phyloP scores from a whole-genome alignment of 495 filamentous ascomycete species.

The Xylaria castorea region DNA sequence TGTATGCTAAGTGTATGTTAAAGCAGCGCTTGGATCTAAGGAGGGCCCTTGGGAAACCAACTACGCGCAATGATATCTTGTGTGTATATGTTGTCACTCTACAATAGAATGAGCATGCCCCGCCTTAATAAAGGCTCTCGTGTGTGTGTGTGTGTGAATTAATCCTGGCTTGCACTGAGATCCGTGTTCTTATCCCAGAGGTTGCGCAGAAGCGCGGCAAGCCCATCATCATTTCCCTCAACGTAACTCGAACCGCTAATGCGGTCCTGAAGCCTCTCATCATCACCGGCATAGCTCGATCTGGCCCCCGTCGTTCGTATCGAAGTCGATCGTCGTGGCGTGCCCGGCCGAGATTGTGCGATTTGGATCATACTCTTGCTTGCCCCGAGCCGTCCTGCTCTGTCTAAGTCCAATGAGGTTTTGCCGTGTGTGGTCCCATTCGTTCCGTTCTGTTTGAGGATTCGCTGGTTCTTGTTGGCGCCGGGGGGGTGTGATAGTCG shows the following conservation, averaged over 20 bases:
- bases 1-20: neutral
- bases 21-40: neutral
- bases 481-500: constrained; percentile 60
- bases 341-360: constrained; percentile 39
- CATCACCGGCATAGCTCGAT: constrained; percentile 50
- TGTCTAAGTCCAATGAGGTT: constrained; percentile 33
- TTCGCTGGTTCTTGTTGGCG: constrained; percentile 52
- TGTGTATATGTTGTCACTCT: constrained; percentile 8
- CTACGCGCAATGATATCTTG: neutral
- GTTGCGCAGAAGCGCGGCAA: constrained; percentile 54
- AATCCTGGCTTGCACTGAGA: constrained; percentile 38
- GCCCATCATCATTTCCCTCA: constrained; percentile 52
- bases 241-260: constrained; percentile 52
- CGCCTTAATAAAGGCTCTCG: neutral
- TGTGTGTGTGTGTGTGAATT: neutral
- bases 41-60: neutral
- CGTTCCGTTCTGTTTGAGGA: constrained; percentile 44
- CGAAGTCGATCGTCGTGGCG: constrained; percentile 39
- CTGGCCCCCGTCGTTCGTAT: constrained; percentile 40
- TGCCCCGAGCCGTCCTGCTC: constrained; percentile 42
- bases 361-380: constrained; percentile 49
- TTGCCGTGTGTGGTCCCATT: constrained; percentile 35
- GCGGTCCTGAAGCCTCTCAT: constrained; percentile 43
- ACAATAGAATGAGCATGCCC: neutral
- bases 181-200: constrained; percentile 64